phyloP scores from a whole-genome alignment of 1,139 yeast genomes.

The Sporopachydermia cereana region DNA sequence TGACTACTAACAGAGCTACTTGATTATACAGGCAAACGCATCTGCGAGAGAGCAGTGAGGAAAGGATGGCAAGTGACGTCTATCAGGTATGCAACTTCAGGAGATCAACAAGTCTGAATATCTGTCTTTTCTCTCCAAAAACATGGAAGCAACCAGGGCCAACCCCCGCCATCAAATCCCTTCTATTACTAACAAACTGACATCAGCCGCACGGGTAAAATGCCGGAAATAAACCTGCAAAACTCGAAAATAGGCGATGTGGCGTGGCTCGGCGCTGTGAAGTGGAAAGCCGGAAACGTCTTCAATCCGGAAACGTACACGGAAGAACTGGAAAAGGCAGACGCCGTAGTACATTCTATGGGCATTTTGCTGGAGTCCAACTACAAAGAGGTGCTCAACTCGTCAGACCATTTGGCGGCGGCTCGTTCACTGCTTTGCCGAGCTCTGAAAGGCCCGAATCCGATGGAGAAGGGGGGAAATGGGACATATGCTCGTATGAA shows the following conservation, averaged over 20 bases:
- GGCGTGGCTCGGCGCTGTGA: conserved; percentile 46
- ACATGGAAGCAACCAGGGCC: background rate
- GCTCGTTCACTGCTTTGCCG: conserved; percentile 1
- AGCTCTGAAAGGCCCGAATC: conserved; percentile 29
- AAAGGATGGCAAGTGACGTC: conserved; percentile 58
- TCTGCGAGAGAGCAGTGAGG: conserved; percentile 56
- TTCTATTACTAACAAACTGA: conserved; percentile 7
- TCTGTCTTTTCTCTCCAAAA: background rate
- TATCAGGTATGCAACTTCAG: conserved; percentile 34
- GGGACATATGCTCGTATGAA: conserved; percentile 8
- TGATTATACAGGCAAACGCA: conserved; percentile 37
- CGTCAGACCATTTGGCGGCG: background rate
- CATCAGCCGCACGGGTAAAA: conserved; percentile 35
- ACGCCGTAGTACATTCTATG: conserved; percentile 72
- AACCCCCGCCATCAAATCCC: background rate
- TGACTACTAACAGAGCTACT: background rate
- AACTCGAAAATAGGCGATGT: conserved; percentile 10
- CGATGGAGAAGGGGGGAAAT: conserved; percentile 35
- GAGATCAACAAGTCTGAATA: background rate
- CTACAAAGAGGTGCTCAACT: conserved; percentile 40
- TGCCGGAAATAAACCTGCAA: conserved; percentile 27
- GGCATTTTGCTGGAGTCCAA: conserved; percentile 65
- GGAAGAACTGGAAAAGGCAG: conserved; percentile 34
- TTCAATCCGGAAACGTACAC: conserved; percentile 50
- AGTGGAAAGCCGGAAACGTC: conserved; percentile 59